Evolutionary conservation across 345 rosid genomes (phyloP).

Genomic region (Gossypioides kirkii): DNA sequence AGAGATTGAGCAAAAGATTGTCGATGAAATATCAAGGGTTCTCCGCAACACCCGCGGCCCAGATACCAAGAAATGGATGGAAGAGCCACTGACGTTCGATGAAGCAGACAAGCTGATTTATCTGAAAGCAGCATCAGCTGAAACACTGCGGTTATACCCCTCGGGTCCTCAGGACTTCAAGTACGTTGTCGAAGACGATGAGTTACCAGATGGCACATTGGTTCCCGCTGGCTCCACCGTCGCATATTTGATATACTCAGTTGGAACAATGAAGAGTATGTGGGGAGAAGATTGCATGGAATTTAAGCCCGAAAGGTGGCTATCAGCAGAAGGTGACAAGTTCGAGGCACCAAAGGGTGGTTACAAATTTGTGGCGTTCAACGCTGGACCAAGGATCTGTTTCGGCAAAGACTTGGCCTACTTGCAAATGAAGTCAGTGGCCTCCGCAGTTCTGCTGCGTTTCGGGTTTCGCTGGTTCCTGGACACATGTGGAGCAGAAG

Average conservation of each 20-base stretch:
- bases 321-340: neutral
- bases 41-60: too few species aligned
- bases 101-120: too few species aligned
- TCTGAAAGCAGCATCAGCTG: too few species aligned
- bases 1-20: too few species aligned
- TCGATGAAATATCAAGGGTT: too few species aligned
- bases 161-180: neutral
- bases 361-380: neutral
- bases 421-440: neutral
- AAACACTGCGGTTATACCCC: too few species aligned
- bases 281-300: neutral
- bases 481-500: neutral
- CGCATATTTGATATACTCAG: neutral
- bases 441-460: neutral
- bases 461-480: neutral
- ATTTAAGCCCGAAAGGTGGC: neutral
- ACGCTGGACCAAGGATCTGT: neutral
- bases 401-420: neutral
- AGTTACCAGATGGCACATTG: neutral
- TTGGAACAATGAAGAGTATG: neutral
- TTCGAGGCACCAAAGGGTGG: neutral
- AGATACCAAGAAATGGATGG: too few species aligned
- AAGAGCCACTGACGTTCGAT: too few species aligned
- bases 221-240: neutral
- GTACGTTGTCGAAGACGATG: neutral